These are phyloP conservation scores for Xylariaceae sp. DNA, from an alignment of 2,329 filamentous ascomycete species.

Conservation along the genomic window DNA sequence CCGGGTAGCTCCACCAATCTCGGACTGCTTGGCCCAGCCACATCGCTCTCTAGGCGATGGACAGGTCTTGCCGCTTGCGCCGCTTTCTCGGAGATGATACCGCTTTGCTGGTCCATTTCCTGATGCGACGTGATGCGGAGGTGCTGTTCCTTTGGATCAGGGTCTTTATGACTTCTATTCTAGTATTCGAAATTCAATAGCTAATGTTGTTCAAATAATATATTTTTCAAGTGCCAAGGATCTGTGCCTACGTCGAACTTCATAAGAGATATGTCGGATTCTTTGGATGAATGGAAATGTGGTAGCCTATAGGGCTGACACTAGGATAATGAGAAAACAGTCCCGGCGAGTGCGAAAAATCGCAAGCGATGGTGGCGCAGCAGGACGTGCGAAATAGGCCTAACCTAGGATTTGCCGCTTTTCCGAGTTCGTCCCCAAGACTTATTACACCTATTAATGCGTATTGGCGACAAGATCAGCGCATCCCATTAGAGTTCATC, in stretches of 20 bases:
- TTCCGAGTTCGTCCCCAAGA: no score
- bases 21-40: constrained; percentile 14
- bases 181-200: no score
- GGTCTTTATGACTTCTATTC: no score
- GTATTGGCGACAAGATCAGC: no score
- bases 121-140: background rate
- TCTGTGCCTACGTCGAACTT: background rate
- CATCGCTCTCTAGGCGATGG: constrained; percentile 12
- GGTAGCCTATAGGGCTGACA: constrained; percentile 25
- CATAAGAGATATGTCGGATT: background rate
- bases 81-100: constrained; percentile 20
- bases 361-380: constrained; percentile 20
- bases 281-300: constrained; percentile 16
- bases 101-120: constrained; percentile 17
- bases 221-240: background rate
- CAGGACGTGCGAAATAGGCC: no score
- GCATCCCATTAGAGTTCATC: no score
- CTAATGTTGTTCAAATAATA: background rate
- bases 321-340: background rate
- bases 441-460: no score
- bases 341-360: background rate
- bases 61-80: constrained; percentile 5
- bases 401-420: no score
- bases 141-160: background rate
- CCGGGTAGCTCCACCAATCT: constrained; percentile 11